These are phyloP conservation scores for Fusarium multiceps DNA, from an alignment of 2,329 filamentous ascomycete species.

Conservation along the genomic window DNA sequence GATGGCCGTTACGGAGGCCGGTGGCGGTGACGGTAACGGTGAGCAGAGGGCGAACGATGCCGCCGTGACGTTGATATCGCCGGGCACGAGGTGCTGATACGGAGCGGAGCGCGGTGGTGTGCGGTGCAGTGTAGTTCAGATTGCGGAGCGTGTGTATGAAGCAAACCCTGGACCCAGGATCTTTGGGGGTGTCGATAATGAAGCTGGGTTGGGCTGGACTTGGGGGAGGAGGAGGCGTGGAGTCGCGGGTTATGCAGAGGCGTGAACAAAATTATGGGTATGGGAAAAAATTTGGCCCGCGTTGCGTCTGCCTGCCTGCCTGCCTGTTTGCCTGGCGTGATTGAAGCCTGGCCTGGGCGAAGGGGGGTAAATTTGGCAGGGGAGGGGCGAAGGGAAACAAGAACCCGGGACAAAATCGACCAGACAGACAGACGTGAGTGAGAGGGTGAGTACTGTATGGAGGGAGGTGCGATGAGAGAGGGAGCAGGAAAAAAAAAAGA, in stretches of 20 bases:
- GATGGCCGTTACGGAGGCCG: slow-evolving; percentile 37
- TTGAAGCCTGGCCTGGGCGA: slow-evolving; percentile 15
- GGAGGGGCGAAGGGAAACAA: slow-evolving; percentile 45
- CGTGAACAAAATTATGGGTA: slow-evolving; percentile 49
- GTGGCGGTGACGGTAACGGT: slow-evolving; percentile 39
- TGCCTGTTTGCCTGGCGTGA: slow-evolving; percentile 39
- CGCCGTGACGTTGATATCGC: slow-evolving; percentile 39
- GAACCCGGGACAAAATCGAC: slow-evolving; percentile 30
- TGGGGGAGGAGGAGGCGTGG: slow-evolving; percentile 52
- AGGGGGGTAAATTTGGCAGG: slow-evolving; percentile 26
- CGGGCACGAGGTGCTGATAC: slow-evolving; percentile 40
- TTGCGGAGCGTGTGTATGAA: slow-evolving; percentile 46
- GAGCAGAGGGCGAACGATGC: slow-evolving; percentile 25
- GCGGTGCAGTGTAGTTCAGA: slow-evolving; percentile 43
- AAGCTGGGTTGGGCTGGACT: slow-evolving; percentile 48
- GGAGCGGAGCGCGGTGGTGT: slow-evolving; percentile 42
- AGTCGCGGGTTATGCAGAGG: slow-evolving; percentile 51
- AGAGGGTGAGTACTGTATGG: not conserved
- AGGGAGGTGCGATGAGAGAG: slow-evolving; percentile 31
- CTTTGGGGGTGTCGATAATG: slow-evolving; percentile 57
- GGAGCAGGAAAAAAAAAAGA: slow-evolving; percentile 8
- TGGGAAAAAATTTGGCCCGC: slow-evolving; percentile 34
- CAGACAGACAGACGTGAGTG: slow-evolving; percentile 8
- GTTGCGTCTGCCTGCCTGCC: slow-evolving; percentile 11
- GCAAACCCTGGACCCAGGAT: slow-evolving; percentile 48